phyloP scores from a whole-genome alignment of 306 rosid species.

The Carpinus viminea region DNA sequence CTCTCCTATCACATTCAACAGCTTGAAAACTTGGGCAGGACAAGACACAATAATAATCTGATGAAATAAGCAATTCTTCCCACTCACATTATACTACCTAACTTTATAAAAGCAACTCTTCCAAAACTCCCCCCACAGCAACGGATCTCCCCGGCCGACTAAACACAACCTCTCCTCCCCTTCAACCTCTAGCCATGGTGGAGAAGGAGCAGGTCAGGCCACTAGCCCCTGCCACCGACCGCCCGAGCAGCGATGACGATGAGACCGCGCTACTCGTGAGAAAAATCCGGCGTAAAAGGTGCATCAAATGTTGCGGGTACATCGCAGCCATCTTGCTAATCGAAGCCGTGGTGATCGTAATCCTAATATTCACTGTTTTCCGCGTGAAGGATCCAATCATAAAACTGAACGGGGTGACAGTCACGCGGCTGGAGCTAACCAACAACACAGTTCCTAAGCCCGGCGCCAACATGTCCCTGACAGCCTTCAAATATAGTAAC shows the following conservation, averaged over 20 bases:
- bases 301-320: slow-evolving; percentile 44
- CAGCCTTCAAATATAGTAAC: slow-evolving; percentile 52
- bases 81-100: neutral
- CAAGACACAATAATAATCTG: neutral
- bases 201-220: slow-evolving; percentile 57
- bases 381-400: slow-evolving; percentile 52
- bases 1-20: slow-evolving; percentile 7
- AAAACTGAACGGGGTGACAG: slow-evolving; percentile 40
- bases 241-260: slow-evolving; percentile 21
- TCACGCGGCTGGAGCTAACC: slow-evolving; percentile 38
- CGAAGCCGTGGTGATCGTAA: slow-evolving; percentile 25
- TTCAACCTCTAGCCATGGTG: slow-evolving; percentile 25
- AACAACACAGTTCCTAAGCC: slow-evolving; percentile 37
- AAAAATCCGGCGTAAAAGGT: slow-evolving; percentile 15
- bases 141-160: neutral
- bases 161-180: neutral
- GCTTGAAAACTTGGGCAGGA: slow-evolving; percentile 19
- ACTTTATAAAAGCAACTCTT: neutral
- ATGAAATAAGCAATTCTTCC: neutral
- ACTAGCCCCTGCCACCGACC: slow-evolving; percentile 31
- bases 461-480: slow-evolving; percentile 48
- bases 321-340: slow-evolving; percentile 20
- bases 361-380: slow-evolving; percentile 51
- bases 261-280: slow-evolving; percentile 3
- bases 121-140: neutral